Base-by-base conservation (phyloP, 768 basidiomycete genomes). In the Pleurotus sapidus region DNA sequence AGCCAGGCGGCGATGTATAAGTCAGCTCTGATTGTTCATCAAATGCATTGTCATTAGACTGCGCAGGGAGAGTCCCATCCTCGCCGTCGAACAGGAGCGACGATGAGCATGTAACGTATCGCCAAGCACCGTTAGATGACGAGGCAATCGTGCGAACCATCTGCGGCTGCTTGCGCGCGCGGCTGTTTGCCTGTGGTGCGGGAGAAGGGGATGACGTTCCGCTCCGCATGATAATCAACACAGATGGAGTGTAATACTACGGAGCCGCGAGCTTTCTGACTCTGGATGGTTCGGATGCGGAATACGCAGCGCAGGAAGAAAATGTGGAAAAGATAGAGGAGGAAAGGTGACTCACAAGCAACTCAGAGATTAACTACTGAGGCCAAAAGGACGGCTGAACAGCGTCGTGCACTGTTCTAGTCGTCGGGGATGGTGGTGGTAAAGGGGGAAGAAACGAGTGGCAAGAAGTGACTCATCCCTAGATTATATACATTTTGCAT, bases 21-120 rank as follows among this genome's bases (percentile, higher is more conserved):
- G 61, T 84, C 69, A 88, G 86, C 73, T 76, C 71, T 70, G 72
- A 67, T 64, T 80, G 73, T 68, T 74, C 61, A 70, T 64, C 49
- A 57, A 46, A 43, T 38, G 25, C 23, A 23, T 20, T 30, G 23
- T 39, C 51, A 54, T 37, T 38, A 54, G 39, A 11, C 51, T 42
- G 51, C 38, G 51, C 51, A 30, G 24, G 34, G 39, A 11, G 34
- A 42, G n/a, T 39, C 20, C 15, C 51, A 42, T 54, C 37, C 20
- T 42, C 51, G 39, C 38, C 51, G 49, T 8, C 49, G 18, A 54
- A 18, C 15, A 42, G 37, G 18, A 54, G 39, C 11, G 51, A 54
- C 51, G 51, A 54, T 24, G 51, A 54, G 39, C 51, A 54, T 14
- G 51, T 54, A 23, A 54, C 51, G 51, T 54, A 54, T n/a, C 51